Percentiles rank a stretch among this genome's conserved stretches.
Conservation (phyloP, 441 rosid genomes). For the Brassica balearica region DNA sequence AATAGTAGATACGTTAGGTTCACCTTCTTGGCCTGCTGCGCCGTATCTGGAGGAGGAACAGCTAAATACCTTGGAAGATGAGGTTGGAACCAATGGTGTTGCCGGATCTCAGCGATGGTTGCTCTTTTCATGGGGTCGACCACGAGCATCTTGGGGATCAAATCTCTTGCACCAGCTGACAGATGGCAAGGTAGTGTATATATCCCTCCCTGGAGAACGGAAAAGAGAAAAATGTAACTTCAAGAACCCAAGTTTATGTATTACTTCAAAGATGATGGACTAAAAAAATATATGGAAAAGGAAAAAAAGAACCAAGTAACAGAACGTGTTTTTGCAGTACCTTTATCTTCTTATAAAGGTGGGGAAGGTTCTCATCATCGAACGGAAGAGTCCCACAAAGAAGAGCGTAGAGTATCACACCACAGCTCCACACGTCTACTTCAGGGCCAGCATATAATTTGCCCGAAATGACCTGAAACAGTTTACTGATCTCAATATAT, state of each 20-base stretch:
- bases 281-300: not conserved
- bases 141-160: conserved; percentile 7
- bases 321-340: not conserved
- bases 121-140: not conserved
- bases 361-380: conserved; percentile 2
- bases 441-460: not conserved
- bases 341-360: conserved; percentile 1
- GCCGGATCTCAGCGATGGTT: not conserved
- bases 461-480: not conserved
- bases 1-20: not conserved
- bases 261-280: not conserved
- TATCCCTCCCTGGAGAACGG: not conserved
- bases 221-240: not conserved
- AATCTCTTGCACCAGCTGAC: conserved; percentile 4
- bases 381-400: conserved; percentile 5
- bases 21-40: not conserved
- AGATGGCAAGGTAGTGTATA: not conserved
- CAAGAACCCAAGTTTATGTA: no score
- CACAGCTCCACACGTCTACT: conserved; percentile 6
- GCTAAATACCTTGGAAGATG: not conserved
- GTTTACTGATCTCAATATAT: not conserved
- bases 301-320: not conserved
- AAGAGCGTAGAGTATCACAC: conserved; percentile 4
- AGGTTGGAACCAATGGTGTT: not conserved
- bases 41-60: conserved; percentile 11